phyloP scores from a whole-genome alignment of 2,329 filamentous ascomycete species.

The Cladosporium oxysporum region DNA sequence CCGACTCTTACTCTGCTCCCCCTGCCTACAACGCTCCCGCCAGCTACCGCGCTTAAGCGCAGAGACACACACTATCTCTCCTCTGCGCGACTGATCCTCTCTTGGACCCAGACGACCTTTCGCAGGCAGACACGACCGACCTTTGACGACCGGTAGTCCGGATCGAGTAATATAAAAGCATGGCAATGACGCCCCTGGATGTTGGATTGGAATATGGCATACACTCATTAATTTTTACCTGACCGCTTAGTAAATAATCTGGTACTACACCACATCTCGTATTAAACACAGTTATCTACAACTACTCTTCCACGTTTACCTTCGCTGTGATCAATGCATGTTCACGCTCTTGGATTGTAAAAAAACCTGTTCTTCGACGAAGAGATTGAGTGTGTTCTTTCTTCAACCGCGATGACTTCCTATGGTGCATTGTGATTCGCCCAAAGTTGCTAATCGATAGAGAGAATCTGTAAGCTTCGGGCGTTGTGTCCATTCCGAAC shows the following conservation, averaged over 20 bases:
- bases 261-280: slow-evolving; percentile 8
- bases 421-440: not conserved
- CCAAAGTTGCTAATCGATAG: not conserved
- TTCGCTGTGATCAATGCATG: not conserved
- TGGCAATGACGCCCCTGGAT: slow-evolving; percentile 5
- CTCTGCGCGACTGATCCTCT: not conserved
- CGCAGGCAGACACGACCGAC: slow-evolving; percentile 1
- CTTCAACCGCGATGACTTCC: not conserved
- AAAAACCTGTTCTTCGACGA: not conserved
- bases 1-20: slow-evolving; percentile 7
- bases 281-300: not conserved
- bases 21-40: slow-evolving; percentile 1
- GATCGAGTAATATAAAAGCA: slow-evolving; percentile 8
- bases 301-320: not conserved
- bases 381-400: not conserved
- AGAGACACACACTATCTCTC: not conserved
- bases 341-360: not conserved
- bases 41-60: slow-evolving; percentile 8
- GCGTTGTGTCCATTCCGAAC: not conserved
- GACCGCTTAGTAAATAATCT: slow-evolving; percentile 9
- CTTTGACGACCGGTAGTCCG: not conserved
- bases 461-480: not conserved
- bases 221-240: slow-evolving; percentile 13
- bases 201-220: slow-evolving; percentile 11
- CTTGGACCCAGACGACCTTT: slow-evolving; percentile 6